Percentiles rank a stretch among this genome's conserved stretches.
These are phyloP conservation scores for Melanomma pulvis-pyrius DNA, from an alignment of 495 filamentous ascomycete species.

Conservation along the genomic window DNA sequence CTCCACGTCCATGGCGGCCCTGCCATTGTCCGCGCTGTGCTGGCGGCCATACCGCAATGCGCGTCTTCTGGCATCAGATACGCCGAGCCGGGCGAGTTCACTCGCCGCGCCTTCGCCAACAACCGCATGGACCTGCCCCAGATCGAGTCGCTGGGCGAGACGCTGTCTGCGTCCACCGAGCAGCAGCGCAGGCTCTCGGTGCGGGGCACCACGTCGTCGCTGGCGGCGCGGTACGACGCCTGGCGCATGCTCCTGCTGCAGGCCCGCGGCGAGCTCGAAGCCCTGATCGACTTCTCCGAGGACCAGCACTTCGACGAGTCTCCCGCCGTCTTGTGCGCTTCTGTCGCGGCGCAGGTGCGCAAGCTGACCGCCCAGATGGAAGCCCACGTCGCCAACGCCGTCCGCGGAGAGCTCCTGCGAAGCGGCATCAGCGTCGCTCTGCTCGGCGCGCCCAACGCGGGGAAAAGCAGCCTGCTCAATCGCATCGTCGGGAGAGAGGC, in stretches of 20 bases:
- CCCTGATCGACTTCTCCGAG: conserved; percentile 94
- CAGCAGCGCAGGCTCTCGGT: conserved; percentile 88
- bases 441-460: conserved; percentile 89
- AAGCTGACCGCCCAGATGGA: conserved; percentile 63
- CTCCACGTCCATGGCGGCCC: conserved; percentile 92
- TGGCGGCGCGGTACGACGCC: conserved; percentile 78
- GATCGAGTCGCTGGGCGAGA: conserved; percentile 88
- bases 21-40: conserved; percentile 82
- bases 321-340: conserved; percentile 67
- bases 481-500: conserved; percentile 89
- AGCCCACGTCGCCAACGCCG: conserved; percentile 72
- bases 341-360: conserved; percentile 65
- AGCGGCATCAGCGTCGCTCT: conserved; percentile 85
- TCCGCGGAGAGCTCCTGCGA: conserved; percentile 80
- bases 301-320: conserved; percentile 97
- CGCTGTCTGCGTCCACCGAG: conserved; percentile 84
- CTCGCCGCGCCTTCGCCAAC: conserved; percentile 88
- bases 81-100: conserved; percentile 95
- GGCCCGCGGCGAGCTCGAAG: conserved; percentile 89
- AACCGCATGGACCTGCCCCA: conserved; percentile 85
- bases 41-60: conserved; percentile 67
- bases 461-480: conserved; percentile 94
- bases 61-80: conserved; percentile 64
- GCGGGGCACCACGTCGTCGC: conserved; percentile 67
- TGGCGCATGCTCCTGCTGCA: conserved; percentile 80